These are phyloP conservation scores for Massariosphaeria phaeospora DNA, from an alignment of 495 filamentous ascomycete genomes.

Conservation along the genomic window DNA sequence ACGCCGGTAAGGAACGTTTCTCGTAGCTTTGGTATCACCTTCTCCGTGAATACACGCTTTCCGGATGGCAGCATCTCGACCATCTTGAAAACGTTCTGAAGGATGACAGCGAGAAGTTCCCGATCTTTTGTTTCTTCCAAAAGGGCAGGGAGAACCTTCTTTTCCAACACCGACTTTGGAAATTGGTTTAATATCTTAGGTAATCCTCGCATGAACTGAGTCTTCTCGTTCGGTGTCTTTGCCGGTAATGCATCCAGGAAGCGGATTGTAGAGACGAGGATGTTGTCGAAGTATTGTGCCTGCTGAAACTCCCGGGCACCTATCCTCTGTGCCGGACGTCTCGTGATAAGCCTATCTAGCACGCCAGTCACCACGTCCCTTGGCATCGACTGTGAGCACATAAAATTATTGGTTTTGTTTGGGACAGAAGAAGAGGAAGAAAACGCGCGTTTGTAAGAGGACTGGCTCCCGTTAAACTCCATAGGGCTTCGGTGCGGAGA, in stretches of 20 bases:
- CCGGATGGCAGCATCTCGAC: conserved; percentile 68
- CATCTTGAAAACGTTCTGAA: conserved; percentile 89
- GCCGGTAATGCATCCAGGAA: conserved; percentile 86
- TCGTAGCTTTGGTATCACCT: conserved; percentile 74
- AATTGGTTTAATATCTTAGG: conserved; percentile 83
- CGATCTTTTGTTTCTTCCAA: conserved; percentile 91
- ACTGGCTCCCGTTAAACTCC: conserved; percentile 68
- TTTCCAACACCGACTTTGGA: conserved; percentile 86
- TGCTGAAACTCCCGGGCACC: conserved; percentile 90
- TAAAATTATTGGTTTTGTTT: conserved; percentile 72
- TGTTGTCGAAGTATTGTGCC: conserved; percentile 92
- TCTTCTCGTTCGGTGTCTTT: conserved; percentile 86
- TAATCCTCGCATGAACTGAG: conserved; percentile 83
- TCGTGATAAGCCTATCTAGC: conserved; percentile 75
- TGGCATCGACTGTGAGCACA: conserved; percentile 72
- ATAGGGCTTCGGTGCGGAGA: conserved; percentile 83
- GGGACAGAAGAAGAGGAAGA: conserved; percentile 70
- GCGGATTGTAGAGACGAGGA: conserved; percentile 88
- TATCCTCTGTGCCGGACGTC: conserved; percentile 78
- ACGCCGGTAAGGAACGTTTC: conserved; percentile 62
- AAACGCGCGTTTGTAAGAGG: conserved; percentile 77
- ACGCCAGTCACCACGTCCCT: conserved; percentile 69
- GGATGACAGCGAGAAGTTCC: conserved; percentile 71
- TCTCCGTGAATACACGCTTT: conserved; percentile 71
- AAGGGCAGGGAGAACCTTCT: conserved; percentile 81